Evolutionary conservation across 371 early-diverging fungal genomes (phyloP).

Genomic region (Mortierella sp.): DNA sequence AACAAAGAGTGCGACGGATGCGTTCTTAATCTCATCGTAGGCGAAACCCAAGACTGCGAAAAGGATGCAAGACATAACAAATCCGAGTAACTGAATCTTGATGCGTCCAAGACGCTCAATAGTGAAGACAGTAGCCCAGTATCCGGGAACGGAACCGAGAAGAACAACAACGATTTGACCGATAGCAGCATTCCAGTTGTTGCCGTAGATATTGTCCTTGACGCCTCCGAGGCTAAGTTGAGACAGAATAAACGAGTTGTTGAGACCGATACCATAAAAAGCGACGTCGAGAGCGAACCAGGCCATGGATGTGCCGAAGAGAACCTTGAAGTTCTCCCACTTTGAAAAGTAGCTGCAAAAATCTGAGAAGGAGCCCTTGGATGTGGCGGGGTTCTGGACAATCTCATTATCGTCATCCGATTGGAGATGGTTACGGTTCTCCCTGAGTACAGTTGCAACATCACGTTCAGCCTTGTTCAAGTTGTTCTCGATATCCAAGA

Average conservation of each 20-base stretch:
- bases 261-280: conserved; percentile 65
- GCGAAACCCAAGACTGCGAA: conserved; percentile 82
- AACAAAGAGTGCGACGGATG: conserved; percentile 72
- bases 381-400: conserved; percentile 48
- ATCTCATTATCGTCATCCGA: conserved; percentile 41
- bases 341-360: conserved; percentile 82
- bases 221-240: conserved; percentile 74
- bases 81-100: conserved; percentile 85
- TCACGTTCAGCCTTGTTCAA: conserved; percentile 73
- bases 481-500: conserved; percentile 81
- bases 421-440: conserved; percentile 39
- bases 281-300: conserved; percentile 93
- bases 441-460: conserved; percentile 56
- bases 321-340: conserved; percentile 81
- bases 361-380: conserved; percentile 69
- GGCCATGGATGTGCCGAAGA: conserved; percentile 81
- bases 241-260: conserved; percentile 71
- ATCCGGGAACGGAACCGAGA: conserved; percentile 91
- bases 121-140: conserved; percentile 71
- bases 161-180: conserved; percentile 87
- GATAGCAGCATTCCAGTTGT: conserved; percentile 71
- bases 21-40: conserved; percentile 59
- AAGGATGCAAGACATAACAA: conserved; percentile 75
- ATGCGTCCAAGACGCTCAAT: conserved; percentile 80
- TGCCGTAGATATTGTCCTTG: conserved; percentile 64